Evolutionary conservation across 1,284 basidiomycete genomes (phyloP).

Genomic region (Macrocystidia cucumis): DNA sequence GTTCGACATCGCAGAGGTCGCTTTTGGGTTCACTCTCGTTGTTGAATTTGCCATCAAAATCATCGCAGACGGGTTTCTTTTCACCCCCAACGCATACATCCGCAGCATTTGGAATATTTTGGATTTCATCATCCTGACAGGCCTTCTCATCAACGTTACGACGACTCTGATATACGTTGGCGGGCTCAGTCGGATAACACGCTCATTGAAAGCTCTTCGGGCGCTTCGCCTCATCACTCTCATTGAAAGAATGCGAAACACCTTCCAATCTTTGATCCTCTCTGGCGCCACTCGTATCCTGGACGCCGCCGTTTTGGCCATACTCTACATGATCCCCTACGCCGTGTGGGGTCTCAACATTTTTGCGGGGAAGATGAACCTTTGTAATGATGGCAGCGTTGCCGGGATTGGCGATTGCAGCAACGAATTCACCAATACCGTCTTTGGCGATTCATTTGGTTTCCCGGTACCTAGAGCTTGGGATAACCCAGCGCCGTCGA

Average conservation of each 20-base stretch:
- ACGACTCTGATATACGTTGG: conserved; percentile 77
- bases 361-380: conserved; percentile 81
- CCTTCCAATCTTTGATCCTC: conserved; percentile 89
- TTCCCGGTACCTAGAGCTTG: conserved; percentile 84
- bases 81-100: conserved; percentile 93
- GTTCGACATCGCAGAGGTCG: conserved; percentile 83
- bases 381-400: conserved; percentile 73
- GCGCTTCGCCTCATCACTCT: conserved; percentile 89
- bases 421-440: conserved; percentile 67
- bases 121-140: conserved; percentile 83
- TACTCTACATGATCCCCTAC: conserved; percentile 95
- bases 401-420: conserved; percentile 60
- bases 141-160: conserved; percentile 77
- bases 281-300: conserved; percentile 83
- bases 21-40: conserved; percentile 73
- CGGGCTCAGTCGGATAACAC: conserved; percentile 76
- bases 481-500: conserved; percentile 82
- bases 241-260: conserved; percentile 80
- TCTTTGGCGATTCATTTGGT: conserved; percentile 46
- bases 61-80: conserved; percentile 87
- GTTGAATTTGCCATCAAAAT: conserved; percentile 89
- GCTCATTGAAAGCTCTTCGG: conserved; percentile 85
- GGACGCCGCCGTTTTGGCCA: conserved; percentile 88
- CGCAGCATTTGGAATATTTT: conserved; percentile 90
- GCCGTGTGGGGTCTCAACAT: conserved; percentile 97